A percentile compares a stretch with the other conserved stretches of the same genome.
Conservation (phyloP, 208 protist genomes). For the Wallacemonas sp. region DNA sequence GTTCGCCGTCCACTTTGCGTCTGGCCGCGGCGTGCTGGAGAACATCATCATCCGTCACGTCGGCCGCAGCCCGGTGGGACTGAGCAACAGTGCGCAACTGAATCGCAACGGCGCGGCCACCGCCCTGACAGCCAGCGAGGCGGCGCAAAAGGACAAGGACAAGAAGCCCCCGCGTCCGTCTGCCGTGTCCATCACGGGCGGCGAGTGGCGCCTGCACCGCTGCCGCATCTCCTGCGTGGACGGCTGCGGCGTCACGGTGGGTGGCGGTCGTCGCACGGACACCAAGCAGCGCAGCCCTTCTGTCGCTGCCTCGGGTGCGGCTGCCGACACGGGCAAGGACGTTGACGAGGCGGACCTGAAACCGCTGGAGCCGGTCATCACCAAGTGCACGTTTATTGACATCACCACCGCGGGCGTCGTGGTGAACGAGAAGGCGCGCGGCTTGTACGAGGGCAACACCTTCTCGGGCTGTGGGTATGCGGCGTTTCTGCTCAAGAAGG, state of each 20-base stretch:
- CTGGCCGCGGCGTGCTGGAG: constrained; percentile 61
- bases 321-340: constrained; percentile 10
- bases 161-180: constrained; percentile 60
- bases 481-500: constrained; percentile 75
- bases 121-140: no score
- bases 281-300: background rate
- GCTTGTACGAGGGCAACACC: constrained; percentile 71
- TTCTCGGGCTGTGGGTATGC: constrained; percentile 82
- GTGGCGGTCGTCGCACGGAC: constrained; percentile 8
- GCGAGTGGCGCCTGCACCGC: constrained; percentile 66
- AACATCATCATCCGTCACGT: constrained; percentile 83
- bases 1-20: constrained; percentile 58
- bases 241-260: constrained; percentile 68
- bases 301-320: background rate
- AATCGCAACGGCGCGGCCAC: background rate
- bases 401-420: constrained; percentile 73
- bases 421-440: constrained; percentile 59
- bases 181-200: constrained; percentile 62
- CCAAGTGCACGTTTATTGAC: constrained; percentile 81
- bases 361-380: constrained; percentile 54
- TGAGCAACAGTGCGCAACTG: constrained; percentile 3
- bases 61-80: constrained; percentile 23
- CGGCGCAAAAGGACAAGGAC: background rate
- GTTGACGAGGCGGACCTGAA: constrained; percentile 3
- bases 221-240: constrained; percentile 77